phyloP scores from a whole-genome alignment of 2,329 filamentous ascomycete species.

The Chrysoporthe cubensis region DNA sequence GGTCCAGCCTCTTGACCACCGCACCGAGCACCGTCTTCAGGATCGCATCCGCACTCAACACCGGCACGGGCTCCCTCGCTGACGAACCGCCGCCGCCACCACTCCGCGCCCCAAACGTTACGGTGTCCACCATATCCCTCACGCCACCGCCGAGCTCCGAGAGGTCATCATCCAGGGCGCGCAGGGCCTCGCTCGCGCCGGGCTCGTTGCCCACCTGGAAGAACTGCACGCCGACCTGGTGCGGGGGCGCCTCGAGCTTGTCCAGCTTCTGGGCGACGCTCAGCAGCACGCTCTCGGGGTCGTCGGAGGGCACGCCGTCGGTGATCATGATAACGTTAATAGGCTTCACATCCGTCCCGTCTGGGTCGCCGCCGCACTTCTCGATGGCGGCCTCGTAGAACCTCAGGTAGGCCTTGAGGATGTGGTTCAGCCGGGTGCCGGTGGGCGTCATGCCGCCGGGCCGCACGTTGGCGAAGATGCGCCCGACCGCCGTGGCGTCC shows the following conservation, averaged over 20 bases:
- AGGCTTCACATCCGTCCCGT: conserved; percentile 63
- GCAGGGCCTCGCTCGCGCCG: conserved; percentile 66
- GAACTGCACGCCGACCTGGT: conserved; percentile 92
- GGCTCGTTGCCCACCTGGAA: conserved; percentile 86
- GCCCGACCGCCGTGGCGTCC: conserved; percentile 58
- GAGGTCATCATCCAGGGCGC: conserved; percentile 76
- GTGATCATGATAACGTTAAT: conserved; percentile 94
- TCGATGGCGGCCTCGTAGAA: conserved; percentile 49
- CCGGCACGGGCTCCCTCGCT: conserved; percentile 21
- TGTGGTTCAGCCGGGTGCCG: conserved; percentile 69
- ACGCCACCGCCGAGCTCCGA: conserved; percentile 56
- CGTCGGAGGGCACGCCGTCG: conserved; percentile 81
- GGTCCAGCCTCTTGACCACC: conserved; percentile 70
- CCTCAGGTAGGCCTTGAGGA: conserved; percentile 74
- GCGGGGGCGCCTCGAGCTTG: conserved; percentile 67
- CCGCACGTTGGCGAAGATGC: conserved; percentile 70
- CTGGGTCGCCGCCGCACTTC: conserved; percentile 42
- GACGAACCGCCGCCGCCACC: conserved; percentile 44
- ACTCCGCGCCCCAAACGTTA: conserved; percentile 62
- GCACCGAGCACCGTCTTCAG: conserved; percentile 82
- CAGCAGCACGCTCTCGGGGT: conserved; percentile 73
- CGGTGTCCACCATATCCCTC: conserved; percentile 91
- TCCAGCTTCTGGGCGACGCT: conserved; percentile 72
- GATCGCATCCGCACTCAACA: conserved; percentile 70
- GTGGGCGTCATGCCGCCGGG: conserved; percentile 76